Evolutionary conservation across 495 filamentous ascomycete species (phyloP).

Genomic region (Achaetomiella virescens): DNA sequence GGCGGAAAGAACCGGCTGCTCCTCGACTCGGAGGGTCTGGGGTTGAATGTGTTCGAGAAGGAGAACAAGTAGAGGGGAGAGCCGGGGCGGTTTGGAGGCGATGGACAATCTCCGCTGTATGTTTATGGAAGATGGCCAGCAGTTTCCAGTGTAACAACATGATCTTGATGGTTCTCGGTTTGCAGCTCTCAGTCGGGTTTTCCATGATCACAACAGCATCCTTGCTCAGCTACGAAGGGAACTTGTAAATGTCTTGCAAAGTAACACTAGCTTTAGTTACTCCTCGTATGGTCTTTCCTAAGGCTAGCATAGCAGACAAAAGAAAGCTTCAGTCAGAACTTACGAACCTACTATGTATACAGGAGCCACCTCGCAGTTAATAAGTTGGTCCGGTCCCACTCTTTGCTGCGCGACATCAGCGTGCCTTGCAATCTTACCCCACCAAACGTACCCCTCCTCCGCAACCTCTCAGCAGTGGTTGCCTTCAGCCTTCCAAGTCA

Average conservation of each 20-base stretch:
- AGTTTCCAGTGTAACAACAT: constrained; percentile 16
- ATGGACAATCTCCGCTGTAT: constrained; percentile 43
- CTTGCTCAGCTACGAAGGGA: too few species aligned
- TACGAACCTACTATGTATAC: neutral
- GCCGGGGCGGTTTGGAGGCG: constrained; percentile 5
- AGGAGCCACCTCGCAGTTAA: neutral
- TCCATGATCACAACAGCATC: too few species aligned
- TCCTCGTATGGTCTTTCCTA: too few species aligned
- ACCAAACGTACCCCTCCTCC: neutral
- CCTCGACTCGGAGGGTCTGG: constrained; percentile 81
- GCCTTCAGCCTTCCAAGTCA: neutral
- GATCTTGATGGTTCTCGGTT: constrained; percentile 1
- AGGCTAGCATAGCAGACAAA: neutral
- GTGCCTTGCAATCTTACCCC: neutral
- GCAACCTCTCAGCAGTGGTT: neutral
- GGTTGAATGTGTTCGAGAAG: constrained; percentile 76
- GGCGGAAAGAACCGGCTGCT: constrained; percentile 92
- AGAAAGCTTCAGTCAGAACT: too few species aligned
- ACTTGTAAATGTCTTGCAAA: too few species aligned
- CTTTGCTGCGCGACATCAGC: neutral
- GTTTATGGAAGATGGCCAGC: constrained; percentile 24
- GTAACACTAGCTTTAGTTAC: too few species aligned
- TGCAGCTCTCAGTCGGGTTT: neutral
- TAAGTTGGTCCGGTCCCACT: neutral
- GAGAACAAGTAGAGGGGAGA: constrained; percentile 30